phyloP scores from a whole-genome alignment of 2,329 filamentous ascomycete species.

The Tolypocladium sp. region DNA sequence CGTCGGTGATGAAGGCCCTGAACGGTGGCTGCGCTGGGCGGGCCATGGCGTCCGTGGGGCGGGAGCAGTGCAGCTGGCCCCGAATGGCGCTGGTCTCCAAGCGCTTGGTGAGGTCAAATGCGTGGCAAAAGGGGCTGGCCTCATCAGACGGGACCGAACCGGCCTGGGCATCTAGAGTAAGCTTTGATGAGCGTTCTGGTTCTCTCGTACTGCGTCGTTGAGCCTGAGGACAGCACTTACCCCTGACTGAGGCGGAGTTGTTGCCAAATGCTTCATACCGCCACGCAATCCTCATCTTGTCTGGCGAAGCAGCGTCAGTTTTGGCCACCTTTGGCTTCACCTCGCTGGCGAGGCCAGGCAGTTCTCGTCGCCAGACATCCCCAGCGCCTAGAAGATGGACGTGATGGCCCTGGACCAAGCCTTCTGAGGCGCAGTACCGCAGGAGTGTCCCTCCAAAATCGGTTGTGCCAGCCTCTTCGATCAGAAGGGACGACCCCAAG shows the following conservation, averaged over 20 bases:
- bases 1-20: slow-evolving; percentile 49
- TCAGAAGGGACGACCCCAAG: slow-evolving; percentile 68
- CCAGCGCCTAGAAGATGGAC: slow-evolving; percentile 77
- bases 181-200: not conserved
- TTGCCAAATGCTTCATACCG: slow-evolving; percentile 78
- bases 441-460: slow-evolving; percentile 83
- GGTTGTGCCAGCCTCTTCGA: slow-evolving; percentile 87
- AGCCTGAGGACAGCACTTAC: not conserved
- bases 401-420: slow-evolving; percentile 80
- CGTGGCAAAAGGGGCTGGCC: slow-evolving; percentile 52
- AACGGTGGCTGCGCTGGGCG: slow-evolving; percentile 32
- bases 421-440: slow-evolving; percentile 87
- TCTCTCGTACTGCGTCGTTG: not conserved
- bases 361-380: slow-evolving; percentile 71
- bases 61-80: slow-evolving; percentile 41
- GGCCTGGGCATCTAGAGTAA: slow-evolving; percentile 6
- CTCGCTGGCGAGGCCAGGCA: slow-evolving; percentile 60
- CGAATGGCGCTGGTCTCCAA: slow-evolving; percentile 40
- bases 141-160: slow-evolving; percentile 10
- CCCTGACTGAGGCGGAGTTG: slow-evolving; percentile 17
- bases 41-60: slow-evolving; percentile 28
- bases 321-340: slow-evolving; percentile 27
- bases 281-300: slow-evolving; percentile 99
- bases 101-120: slow-evolving; percentile 62
- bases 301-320: slow-evolving; percentile 34